Conservation (phyloP, 352 stramenopile species). For the Globisporangium viniferum region DNA sequence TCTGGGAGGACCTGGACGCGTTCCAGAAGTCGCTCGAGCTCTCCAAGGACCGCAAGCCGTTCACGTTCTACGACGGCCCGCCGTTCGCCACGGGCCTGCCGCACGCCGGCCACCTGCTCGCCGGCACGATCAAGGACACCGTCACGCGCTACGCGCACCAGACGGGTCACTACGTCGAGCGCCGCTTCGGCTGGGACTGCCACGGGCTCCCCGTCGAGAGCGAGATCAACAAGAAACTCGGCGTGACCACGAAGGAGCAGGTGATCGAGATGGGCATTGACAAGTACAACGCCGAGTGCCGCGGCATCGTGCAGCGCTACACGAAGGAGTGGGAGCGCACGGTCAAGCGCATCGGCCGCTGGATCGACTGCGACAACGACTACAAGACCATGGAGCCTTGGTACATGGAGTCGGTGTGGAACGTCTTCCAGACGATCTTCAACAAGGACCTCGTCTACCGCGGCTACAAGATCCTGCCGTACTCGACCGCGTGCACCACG, state of each 20-base stretch:
- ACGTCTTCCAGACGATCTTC: slow-evolving; percentile 98
- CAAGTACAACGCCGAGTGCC: slow-evolving; percentile 99
- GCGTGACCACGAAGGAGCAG: slow-evolving; percentile 97
- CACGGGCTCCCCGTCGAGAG: slow-evolving; percentile 99
- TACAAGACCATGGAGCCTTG: slow-evolving; percentile 99
- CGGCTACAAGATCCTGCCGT: slow-evolving; percentile 99
- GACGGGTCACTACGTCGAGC: slow-evolving; percentile 96
- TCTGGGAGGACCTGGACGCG: slow-evolving; percentile 86
- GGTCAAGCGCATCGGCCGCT: slow-evolving; percentile 97
- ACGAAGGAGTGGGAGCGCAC: slow-evolving; percentile 98
- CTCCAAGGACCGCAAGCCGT: slow-evolving; percentile 92
- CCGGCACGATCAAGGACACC: slow-evolving; percentile 99
- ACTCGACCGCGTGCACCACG: slow-evolving; percentile 97
- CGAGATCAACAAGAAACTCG: slow-evolving; percentile 99
- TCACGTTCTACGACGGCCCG: slow-evolving; percentile 99
- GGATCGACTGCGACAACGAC: slow-evolving; percentile 99
- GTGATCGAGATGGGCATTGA: slow-evolving; percentile 97
- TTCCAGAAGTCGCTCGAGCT: slow-evolving; percentile 91
- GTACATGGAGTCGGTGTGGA: slow-evolving; percentile 99
- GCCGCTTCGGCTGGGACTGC: slow-evolving; percentile 99
- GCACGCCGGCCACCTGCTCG: slow-evolving; percentile 98
- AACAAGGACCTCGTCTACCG: slow-evolving; percentile 99
- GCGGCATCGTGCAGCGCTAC: slow-evolving; percentile 97
- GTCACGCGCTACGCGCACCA: slow-evolving; percentile 99
- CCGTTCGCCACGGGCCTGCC: slow-evolving; percentile 98